Base-by-base conservation (phyloP, 106 monocot genomes). In the Amphibolis antarctica region DNA sequence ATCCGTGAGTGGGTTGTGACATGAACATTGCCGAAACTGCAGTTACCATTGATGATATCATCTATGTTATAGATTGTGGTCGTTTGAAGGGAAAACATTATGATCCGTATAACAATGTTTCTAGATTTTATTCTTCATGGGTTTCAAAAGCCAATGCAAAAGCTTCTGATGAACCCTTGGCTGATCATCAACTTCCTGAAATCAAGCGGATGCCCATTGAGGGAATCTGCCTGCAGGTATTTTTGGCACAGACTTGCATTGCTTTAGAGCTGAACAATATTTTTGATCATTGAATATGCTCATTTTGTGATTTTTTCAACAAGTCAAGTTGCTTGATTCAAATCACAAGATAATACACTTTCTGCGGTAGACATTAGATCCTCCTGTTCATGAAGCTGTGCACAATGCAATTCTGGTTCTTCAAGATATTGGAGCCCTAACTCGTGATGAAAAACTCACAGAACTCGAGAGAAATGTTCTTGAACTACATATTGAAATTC, bases 21-120 rank as follows among this genome's bases (percentile, higher is more conserved):
- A n/a, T n/a, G n/a, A 98, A 98, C 53, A 98, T 98, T 79, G 80
- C 98, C 52, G 98, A 98, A 76, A 98, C 91, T 64, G 91, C 98
- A 23, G 80, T 98, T 20, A 98, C 98, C 28, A 98, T 98, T 73
- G 87, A 98, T 66, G 98, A 98, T 73, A 80, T 98, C 63, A 85
- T 98, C 12, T 98, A 74, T 79, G 98, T 98, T 48, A 88, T 98
- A 67, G 91, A 98, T 50, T 76, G 78, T 75, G 98, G 98, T 30
- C 72, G 98, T 43, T 87, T 98, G 90, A 98, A 98, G 70, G 98
- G 91, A 72, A 98, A 91, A 77, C 88, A 87, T 70, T 98, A 98
- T 74, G 98, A 98, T 77, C 98, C 98, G 19, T 91, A 98, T 63
- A 91, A 76, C 68, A 98, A 91, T 70, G 98, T 98, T 0, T 98